Conservation (phyloP, 495 filamentous ascomycete genomes). For the Daldinia decipiens region DNA sequence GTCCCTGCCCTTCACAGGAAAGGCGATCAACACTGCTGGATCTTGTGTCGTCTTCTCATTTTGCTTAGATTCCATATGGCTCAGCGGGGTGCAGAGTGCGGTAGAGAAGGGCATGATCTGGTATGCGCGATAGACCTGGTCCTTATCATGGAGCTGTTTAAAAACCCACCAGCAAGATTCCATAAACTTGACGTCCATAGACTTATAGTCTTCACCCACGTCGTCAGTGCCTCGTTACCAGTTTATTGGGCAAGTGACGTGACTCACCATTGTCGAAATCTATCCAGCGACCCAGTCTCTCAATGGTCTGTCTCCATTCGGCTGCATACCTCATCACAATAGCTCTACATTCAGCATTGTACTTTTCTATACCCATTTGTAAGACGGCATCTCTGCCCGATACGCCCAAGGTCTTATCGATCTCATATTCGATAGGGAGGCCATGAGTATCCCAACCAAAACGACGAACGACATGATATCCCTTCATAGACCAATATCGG, state of each 20-base stretch:
- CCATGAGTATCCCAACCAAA: constrained; percentile 93
- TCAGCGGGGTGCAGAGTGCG: constrained; percentile 81
- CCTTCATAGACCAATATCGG: constrained; percentile 98
- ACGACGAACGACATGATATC: constrained; percentile 79
- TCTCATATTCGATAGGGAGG: constrained; percentile 95
- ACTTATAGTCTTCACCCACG: constrained; percentile 58
- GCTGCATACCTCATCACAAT: constrained; percentile 94
- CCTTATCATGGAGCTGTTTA: constrained; percentile 84
- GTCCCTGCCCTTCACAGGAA: constrained; percentile 39
- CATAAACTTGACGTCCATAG: constrained; percentile 87
- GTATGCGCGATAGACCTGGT: constrained; percentile 81
- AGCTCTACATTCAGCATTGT: constrained; percentile 91
- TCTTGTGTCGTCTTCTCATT: constrained; percentile 58
- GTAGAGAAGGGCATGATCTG: constrained; percentile 91
- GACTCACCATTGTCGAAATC: constrained; percentile 84
- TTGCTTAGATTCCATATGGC: constrained; percentile 87
- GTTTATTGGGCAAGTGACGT: not conserved
- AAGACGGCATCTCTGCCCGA: constrained; percentile 88
- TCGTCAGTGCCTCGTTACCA: not conserved
- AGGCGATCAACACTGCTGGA: constrained; percentile 40
- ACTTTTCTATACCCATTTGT: constrained; percentile 86
- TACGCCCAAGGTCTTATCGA: constrained; percentile 95
- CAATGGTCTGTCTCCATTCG: constrained; percentile 92
- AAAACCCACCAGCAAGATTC: constrained; percentile 93
- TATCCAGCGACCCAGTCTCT: constrained; percentile 93